Percentiles rank a stretch among this genome's conserved stretches.
phyloP scores from a whole-genome alignment of 208 protist species.

The Trypanosoma brucei region DNA sequence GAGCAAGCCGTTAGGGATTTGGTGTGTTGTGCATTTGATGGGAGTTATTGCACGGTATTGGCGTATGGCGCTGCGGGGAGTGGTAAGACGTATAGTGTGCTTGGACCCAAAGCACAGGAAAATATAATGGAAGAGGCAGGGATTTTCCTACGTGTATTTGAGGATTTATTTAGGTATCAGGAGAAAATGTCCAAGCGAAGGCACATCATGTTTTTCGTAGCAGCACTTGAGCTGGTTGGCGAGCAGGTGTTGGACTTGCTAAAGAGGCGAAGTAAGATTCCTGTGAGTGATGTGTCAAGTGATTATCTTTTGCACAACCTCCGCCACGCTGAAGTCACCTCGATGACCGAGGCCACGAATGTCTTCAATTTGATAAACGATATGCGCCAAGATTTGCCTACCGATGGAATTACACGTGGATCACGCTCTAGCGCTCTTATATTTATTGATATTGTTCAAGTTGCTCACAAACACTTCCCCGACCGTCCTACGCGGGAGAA shows the following conservation, averaged over 20 bases:
- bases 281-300: constrained; percentile 73
- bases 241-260: constrained; percentile 88
- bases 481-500: constrained; percentile 29
- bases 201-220: constrained; percentile 74
- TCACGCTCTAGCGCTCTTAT: constrained; percentile 89
- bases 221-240: constrained; percentile 84
- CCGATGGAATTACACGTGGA: constrained; percentile 89
- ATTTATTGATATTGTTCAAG: constrained; percentile 86
- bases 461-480: constrained; percentile 26
- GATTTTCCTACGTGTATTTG: constrained; percentile 82
- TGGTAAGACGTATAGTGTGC: constrained; percentile 91
- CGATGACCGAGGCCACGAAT: constrained; percentile 65
- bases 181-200: constrained; percentile 30
- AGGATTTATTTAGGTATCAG: constrained; percentile 79
- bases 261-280: constrained; percentile 70
- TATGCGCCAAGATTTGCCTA: constrained; percentile 70
- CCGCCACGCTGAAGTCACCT: constrained; percentile 54
- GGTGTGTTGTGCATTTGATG: constrained; percentile 72
- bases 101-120: constrained; percentile 52
- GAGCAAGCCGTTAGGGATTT: constrained; percentile 79
- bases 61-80: constrained; percentile 89
- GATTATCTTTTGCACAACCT: constrained; percentile 66
- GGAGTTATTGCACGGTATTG: constrained; percentile 82
- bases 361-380: constrained; percentile 76
- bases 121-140: constrained; percentile 49